Percentiles rank a stretch among this genome's conserved stretches.
phyloP scores from a whole-genome alignment of 495 filamentous ascomycete species.

The Massariosphaeria phaeospora region DNA sequence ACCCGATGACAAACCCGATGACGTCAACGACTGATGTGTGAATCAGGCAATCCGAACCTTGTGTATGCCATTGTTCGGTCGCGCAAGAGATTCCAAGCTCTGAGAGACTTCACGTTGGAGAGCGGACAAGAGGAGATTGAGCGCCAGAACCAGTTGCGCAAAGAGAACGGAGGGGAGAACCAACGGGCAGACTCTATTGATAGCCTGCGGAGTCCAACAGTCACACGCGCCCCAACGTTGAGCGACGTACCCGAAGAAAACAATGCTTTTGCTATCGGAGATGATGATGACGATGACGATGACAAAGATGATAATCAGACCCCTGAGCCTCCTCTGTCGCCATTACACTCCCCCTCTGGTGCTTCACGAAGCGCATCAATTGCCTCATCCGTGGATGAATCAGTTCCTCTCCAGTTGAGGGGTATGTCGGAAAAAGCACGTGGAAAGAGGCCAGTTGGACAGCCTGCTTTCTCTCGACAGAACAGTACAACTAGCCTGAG shows the following conservation, averaged over 20 bases:
- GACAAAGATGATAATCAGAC: conserved; percentile 57
- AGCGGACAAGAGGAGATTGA: conserved; percentile 92
- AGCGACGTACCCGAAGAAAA: conserved; percentile 77
- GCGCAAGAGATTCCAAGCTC: conserved; percentile 76
- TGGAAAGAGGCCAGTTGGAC: conserved; percentile 91
- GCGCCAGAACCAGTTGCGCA: conserved; percentile 65
- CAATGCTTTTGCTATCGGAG: conserved; percentile 81
- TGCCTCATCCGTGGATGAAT: conserved; percentile 69
- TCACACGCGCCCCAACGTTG: conserved; percentile 56
- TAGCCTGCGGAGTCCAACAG: conserved; percentile 61
- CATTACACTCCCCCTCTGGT: conserved; percentile 60
- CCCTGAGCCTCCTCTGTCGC: conserved; percentile 46
- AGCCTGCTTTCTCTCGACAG: conserved; percentile 79
- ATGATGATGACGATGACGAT: conserved; percentile 75
- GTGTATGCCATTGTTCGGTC: conserved; percentile 76
- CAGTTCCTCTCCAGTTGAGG: conserved; percentile 79
- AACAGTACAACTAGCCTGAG: conserved; percentile 82
- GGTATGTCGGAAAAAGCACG: conserved; percentile 98
- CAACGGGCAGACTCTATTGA: conserved; percentile 62
- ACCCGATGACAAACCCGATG: background rate
- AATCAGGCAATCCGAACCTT: conserved; percentile 62
- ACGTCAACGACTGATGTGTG: background rate
- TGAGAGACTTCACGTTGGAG: conserved; percentile 91
- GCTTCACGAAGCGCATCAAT: conserved; percentile 68
- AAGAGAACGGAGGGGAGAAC: conserved; percentile 53